Conservation (phyloP, 805 yeast genomes). For the Ogataea nakhonphanomensis region DNA sequence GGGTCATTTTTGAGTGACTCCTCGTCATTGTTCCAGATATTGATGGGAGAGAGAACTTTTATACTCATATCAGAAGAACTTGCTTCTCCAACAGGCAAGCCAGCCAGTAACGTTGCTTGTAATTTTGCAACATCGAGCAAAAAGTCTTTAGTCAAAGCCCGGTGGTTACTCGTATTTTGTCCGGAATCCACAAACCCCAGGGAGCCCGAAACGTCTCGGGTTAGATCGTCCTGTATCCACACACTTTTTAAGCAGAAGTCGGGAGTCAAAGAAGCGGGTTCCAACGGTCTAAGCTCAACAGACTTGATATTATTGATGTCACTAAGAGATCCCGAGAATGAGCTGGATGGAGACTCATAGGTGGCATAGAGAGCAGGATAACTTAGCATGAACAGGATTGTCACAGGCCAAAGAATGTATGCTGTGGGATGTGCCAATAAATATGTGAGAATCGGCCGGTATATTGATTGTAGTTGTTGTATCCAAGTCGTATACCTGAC, state of each 20-base stretch:
- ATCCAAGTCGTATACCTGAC: constrained; percentile 15
- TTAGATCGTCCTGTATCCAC: constrained; percentile 31
- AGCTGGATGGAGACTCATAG: constrained; percentile 25
- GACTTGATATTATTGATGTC: constrained; percentile 16
- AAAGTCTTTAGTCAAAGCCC: constrained; percentile 36
- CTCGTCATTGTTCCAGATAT: constrained; percentile 40
- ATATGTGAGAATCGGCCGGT: constrained; percentile 11
- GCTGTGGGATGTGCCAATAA: constrained; percentile 38
- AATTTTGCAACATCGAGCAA: constrained; percentile 33
- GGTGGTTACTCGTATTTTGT: constrained; percentile 7
- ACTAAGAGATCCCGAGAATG: constrained; percentile 10
- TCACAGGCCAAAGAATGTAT: constrained; percentile 48
- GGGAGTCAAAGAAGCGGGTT: constrained; percentile 2
- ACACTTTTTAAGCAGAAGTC: constrained; percentile 33
- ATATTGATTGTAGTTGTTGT: constrained; percentile 12
- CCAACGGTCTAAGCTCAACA: constrained; percentile 14
- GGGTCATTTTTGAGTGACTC: constrained; percentile 30
- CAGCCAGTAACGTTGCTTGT: constrained; percentile 26
- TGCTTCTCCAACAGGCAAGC: constrained; percentile 26
- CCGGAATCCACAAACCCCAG: constrained; percentile 4
- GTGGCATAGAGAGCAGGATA: constrained; percentile 46
- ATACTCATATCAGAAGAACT: constrained; percentile 9
- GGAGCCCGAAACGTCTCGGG: constrained; percentile 24
- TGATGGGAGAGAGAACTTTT: constrained; percentile 39
- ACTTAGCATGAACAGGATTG: constrained; percentile 44